Base-by-base conservation (phyloP, 2,329 filamentous ascomycete genomes). In the Ophiostoma sp. region DNA sequence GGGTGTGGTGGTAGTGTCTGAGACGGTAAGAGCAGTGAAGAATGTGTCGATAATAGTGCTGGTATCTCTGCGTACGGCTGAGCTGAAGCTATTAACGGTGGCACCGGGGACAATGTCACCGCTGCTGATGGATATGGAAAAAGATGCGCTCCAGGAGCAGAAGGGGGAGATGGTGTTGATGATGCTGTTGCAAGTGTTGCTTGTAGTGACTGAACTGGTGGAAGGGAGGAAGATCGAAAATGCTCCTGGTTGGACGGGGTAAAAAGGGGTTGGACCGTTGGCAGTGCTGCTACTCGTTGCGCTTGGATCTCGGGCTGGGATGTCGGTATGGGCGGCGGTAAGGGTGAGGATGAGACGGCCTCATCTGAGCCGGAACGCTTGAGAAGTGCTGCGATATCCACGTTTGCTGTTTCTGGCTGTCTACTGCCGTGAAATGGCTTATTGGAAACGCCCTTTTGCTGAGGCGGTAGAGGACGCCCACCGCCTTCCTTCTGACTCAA, bases 311-410 rank as follows among this genome's bases (percentile, higher is more conserved):
- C 52, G 11, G 45, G 18, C 7, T 64, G 47, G 5, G 41, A 38
- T 18, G 66, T 16, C 12, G 52, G 47, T 38, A 27, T 45, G 3
- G 49, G 49, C 7, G 62, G 60, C 4, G 64, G 65, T 7, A 49
- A 14, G 5, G 60, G 75, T 72, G 78, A 78, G 75, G 82, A 81
- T 71, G 79, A 79, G 74, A 83, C 83, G 78, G 88, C 88, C 84
- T 90, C 88, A 85, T 87, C 82, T 80, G 89, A 88, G 84, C 87
- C 87, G 77, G 87, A 82, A 77, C 84, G 85, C 84, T 93, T 91
- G 80, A 97, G 86, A 73, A 97, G 86, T 74, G 90, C 89, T 80
- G 91, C 87, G 90, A 97, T 96, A 93, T 97, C 93, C 93, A 97
- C 89, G 86, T 84, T 93, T 87, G 83, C 86, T 85, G 84, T 84